These are phyloP conservation scores for Penicillium freii DNA, from an alignment of 2,329 filamentous ascomycete species.

Conservation along the genomic window DNA sequence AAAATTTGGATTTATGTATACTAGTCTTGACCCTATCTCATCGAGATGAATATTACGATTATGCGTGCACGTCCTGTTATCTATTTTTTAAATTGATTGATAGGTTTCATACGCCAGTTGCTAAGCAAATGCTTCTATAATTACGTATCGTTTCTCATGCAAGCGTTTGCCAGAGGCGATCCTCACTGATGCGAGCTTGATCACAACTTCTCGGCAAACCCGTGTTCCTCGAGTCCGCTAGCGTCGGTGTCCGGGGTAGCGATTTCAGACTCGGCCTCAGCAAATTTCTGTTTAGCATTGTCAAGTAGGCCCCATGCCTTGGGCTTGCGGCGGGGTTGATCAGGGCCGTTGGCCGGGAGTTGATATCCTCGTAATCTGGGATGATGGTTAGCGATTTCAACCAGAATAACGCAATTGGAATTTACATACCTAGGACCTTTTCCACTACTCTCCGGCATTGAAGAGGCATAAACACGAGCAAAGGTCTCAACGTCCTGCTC, in stretches of 20 bases:
- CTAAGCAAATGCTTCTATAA: slow-evolving; percentile 4
- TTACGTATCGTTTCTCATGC: slow-evolving; percentile 2
- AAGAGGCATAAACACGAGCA: slow-evolving; percentile 63
- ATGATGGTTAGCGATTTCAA: not conserved
- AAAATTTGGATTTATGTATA: slow-evolving; percentile 24
- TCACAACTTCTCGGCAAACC: slow-evolving; percentile 52
- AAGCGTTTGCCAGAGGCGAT: not conserved
- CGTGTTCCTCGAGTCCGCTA: slow-evolving; percentile 54
- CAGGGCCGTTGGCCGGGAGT: slow-evolving; percentile 66
- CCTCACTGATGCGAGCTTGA: not conserved
- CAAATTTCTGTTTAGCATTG: slow-evolving; percentile 48
- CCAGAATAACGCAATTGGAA: not conserved
- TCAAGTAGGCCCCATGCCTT: slow-evolving; percentile 63
- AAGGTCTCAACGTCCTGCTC: slow-evolving; percentile 60
- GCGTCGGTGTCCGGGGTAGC: slow-evolving; percentile 53
- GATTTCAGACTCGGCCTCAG: slow-evolving; percentile 51
- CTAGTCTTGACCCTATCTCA: slow-evolving; percentile 20
- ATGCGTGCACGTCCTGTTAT: slow-evolving; percentile 2
- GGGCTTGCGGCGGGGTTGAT: slow-evolving; percentile 64
- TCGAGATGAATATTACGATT: slow-evolving; percentile 16
- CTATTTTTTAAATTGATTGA: not conserved
- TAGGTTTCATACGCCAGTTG: not conserved
- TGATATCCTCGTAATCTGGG: slow-evolving; percentile 72
- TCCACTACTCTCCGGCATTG: slow-evolving; percentile 71
- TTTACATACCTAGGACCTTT: slow-evolving; percentile 65